Evolutionary conservation across 441 rosid genomes (phyloP).

Genomic region (Gossypium davidsonii): DNA sequence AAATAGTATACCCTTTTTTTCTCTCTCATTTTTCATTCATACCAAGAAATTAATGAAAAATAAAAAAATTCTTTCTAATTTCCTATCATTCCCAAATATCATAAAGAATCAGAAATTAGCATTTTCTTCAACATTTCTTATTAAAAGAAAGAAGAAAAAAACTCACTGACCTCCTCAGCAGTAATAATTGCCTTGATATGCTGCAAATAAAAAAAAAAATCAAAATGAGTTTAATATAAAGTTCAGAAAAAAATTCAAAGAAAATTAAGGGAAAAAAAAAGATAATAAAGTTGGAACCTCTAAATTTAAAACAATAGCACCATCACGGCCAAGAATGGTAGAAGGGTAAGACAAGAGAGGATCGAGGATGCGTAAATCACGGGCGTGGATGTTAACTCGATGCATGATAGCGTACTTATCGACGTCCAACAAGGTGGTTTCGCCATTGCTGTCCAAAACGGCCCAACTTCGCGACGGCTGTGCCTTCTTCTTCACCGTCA

Average conservation of each 20-base stretch:
- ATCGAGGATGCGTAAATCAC: slow-evolving; percentile 91
- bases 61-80: too few species aligned
- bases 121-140: background rate
- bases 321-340: slow-evolving; percentile 87
- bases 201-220: slow-evolving; percentile 34
- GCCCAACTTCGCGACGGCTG: slow-evolving; percentile 71
- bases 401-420: slow-evolving; percentile 93
- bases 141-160: background rate
- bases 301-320: slow-evolving; percentile 86
- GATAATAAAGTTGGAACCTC: slow-evolving; percentile 39
- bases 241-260: background rate
- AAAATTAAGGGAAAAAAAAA: background rate
- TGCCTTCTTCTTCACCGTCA: slow-evolving; percentile 53
- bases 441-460: slow-evolving; percentile 47
- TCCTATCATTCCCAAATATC: background rate
- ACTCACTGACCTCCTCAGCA: slow-evolving; percentile 70
- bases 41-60: too few species aligned
- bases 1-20: too few species aligned
- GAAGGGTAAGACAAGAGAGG: slow-evolving; percentile 95
- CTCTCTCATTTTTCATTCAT: too few species aligned
- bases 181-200: slow-evolving; percentile 95
- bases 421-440: slow-evolving; percentile 44
- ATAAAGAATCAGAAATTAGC: background rate
- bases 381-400: slow-evolving; percentile 95
- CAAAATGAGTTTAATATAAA: background rate